These are phyloP conservation scores for Yamadazyma songkhlaensis DNA, from an alignment of 1,139 yeast species.

Conservation along the genomic window DNA sequence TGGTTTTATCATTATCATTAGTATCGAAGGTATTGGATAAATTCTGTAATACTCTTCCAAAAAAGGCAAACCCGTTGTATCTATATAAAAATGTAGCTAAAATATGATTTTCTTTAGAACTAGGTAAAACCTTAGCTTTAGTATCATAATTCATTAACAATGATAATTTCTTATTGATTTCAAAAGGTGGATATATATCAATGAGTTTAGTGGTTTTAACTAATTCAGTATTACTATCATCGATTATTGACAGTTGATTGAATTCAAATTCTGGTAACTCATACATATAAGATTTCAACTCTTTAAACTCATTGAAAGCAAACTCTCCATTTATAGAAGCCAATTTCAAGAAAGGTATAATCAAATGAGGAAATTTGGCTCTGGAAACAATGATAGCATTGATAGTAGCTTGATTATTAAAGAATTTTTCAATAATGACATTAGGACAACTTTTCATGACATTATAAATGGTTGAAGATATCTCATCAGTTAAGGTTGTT, in stretches of 20 bases:
- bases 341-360: constrained; percentile 60
- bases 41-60: constrained; percentile 76
- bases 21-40: constrained; percentile 41
- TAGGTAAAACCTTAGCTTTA: constrained; percentile 64
- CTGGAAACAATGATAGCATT: constrained; percentile 58
- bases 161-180: constrained; percentile 42
- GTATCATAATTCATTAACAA: constrained; percentile 52
- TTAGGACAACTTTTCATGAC: constrained; percentile 57
- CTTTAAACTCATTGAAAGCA: constrained; percentile 62
- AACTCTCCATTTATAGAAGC: constrained; percentile 62
- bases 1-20: constrained; percentile 32
- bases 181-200: constrained; percentile 52
- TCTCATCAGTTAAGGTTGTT: constrained; percentile 53
- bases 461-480: constrained; percentile 48
- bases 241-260: constrained; percentile 39
- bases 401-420: constrained; percentile 52
- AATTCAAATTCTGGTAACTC: constrained; percentile 37
- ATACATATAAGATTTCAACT: constrained; percentile 59
- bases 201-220: constrained; percentile 39
- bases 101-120: constrained; percentile 38
- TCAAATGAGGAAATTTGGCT: constrained; percentile 73
- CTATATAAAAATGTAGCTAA: constrained; percentile 69
- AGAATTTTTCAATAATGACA: constrained; percentile 55
- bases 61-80: constrained; percentile 82
- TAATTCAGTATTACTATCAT: constrained; percentile 51